phyloP scores from a whole-genome alignment of 306 rosid genomes.

The Ceratonia siliqua region DNA sequence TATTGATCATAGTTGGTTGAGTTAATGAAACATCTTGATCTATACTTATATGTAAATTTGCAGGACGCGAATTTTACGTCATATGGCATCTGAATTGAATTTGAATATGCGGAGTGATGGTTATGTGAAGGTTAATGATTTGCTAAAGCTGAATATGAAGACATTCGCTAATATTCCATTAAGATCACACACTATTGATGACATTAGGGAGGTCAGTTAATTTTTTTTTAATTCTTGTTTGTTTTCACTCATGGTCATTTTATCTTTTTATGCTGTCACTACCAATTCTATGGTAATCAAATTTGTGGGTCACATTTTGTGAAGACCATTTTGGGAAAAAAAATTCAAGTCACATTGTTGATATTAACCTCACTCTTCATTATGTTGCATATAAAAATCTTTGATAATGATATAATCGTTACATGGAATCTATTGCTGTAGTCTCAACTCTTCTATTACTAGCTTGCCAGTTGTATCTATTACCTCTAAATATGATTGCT shows the following conservation, averaged over 20 bases:
- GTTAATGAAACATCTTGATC: not conserved
- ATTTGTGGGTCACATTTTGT: not conserved
- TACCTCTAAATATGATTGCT: too few species aligned
- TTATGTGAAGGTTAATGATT: slow-evolving; percentile 73
- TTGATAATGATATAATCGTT: too few species aligned
- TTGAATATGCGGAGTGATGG: slow-evolving; percentile 80
- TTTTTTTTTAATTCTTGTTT: slow-evolving; percentile 1
- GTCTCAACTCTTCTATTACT: too few species aligned
- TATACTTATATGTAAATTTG: slow-evolving; percentile 11
- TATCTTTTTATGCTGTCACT: slow-evolving; percentile 1
- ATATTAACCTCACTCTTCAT: not conserved
- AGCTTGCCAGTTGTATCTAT: too few species aligned
- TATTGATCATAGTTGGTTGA: not conserved
- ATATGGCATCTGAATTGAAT: slow-evolving; percentile 81
- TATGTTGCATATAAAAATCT: not conserved
- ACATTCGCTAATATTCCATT: slow-evolving; percentile 79
- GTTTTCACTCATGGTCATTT: not conserved
- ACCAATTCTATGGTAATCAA: slow-evolving; percentile 19
- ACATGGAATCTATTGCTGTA: too few species aligned
- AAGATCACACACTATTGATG: slow-evolving; percentile 77
- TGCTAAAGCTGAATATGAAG: slow-evolving; percentile 70
- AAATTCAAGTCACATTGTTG: not conserved
- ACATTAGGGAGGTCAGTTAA: slow-evolving; percentile 76
- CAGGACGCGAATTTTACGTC: slow-evolving; percentile 89
- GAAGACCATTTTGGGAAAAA: not conserved